Evolutionary conservation across 2,329 filamentous ascomycete genomes (phyloP), one percentile per base, ranked within the genome.

Genomic region (Ploettnerulaceae sp.): DNA sequence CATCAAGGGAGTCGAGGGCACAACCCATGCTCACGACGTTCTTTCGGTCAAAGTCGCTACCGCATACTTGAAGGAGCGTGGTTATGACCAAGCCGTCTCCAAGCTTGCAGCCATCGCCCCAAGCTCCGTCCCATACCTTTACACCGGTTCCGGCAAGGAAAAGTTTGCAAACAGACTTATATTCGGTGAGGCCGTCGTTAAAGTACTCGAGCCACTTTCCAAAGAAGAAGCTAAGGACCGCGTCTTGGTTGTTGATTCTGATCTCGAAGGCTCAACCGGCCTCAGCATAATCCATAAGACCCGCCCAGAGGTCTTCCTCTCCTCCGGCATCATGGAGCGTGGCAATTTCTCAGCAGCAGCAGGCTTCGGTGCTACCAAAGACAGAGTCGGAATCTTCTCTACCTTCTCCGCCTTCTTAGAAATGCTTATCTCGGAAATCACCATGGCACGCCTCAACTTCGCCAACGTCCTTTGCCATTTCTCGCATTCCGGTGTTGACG

Each of bases 391-490:
- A 31, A 61, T 68, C 17, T 68, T 68, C 59, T 67, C 65, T 9
- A 68, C 66, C 22, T 68, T 68, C 57, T 67, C 66, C 1, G 66
- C 65, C 2, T 68, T 68, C 58, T 51, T 64, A 26, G 66, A 68
- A 48, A 68, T 68, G 66, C 63, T 61, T 45, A 59, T 67, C 28
- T 67, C 65, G 0, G 66, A 68, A 48, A 64, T 68, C 43, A 68
- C 65, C 28, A 68, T 68, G 66, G 66, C 66, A 3, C 61, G 66
- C 12, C 41, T 68, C 49, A 68, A 68, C 54, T 51, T 55, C 41
- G 66, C 63, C 34, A 64, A 60, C 39, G 66, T 68, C 11, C 54
- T 68, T 4, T 67, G 63, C 0, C 66, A 68, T 49, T 67, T 68
- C 51, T 67, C 65, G 1, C 66, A 68, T 54, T 65, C 62, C 7